Conservation (phyloP, 768 basidiomycete genomes). For the Coprinopsis cinerea region DNA sequence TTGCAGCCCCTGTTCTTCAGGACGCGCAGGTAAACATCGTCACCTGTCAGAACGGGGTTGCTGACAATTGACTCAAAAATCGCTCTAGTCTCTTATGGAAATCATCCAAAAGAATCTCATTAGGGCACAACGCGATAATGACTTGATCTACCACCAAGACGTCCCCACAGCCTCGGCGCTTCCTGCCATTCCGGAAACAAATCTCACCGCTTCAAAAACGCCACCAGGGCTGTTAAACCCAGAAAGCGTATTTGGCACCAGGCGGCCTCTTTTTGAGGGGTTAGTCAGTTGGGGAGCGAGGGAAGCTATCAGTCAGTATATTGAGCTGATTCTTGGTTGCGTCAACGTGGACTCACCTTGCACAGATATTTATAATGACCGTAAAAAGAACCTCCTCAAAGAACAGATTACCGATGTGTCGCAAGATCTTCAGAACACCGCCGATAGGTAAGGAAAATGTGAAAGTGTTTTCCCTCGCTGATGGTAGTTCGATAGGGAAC, state of each 20-base stretch:
- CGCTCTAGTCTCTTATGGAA: conserved; percentile 67
- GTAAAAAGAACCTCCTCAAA: conserved; percentile 64
- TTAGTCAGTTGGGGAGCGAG: conserved; percentile 84
- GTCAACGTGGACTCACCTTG: background rate
- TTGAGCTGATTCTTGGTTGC: background rate
- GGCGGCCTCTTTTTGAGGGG: conserved; percentile 61
- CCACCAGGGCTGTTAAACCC: conserved; percentile 58
- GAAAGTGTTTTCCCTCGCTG: conserved; percentile 1
- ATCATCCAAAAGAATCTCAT: conserved; percentile 59
- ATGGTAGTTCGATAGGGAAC: conserved; percentile 36
- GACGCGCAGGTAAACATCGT: conserved; percentile 67
- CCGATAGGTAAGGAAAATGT: conserved; percentile 48
- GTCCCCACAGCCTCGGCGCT: conserved; percentile 71
- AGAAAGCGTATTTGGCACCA: conserved; percentile 43
- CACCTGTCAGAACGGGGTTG: background rate
- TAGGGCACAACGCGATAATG: conserved; percentile 86
- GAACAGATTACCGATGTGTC: conserved; percentile 59
- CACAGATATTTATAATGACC: conserved; percentile 80
- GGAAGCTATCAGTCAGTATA: conserved; percentile 72
- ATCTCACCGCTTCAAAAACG: conserved; percentile 56
- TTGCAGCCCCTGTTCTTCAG: conserved; percentile 58
- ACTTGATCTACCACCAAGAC: conserved; percentile 90
- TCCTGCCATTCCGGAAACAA: conserved; percentile 53
- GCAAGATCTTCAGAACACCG: conserved; percentile 55
- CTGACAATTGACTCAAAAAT: conserved; percentile 10